These are phyloP conservation scores for Pseudozyma flocculosa DNA, from an alignment of 1,284 basidiomycete genomes.

Conservation along the genomic window DNA sequence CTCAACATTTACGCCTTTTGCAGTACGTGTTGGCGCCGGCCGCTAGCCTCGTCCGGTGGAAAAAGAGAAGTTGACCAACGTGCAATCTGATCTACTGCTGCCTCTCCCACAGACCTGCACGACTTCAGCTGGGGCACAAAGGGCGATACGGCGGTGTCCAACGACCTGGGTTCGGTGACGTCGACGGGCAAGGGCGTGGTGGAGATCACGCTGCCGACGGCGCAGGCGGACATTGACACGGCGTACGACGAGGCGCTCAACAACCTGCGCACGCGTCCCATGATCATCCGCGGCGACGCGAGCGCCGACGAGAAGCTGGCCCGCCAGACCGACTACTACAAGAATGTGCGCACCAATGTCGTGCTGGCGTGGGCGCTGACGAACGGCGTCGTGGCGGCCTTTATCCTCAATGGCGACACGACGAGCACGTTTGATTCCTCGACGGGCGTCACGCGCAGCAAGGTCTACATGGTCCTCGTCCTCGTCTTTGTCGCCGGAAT, in stretches of 20 bases:
- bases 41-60: too few species aligned
- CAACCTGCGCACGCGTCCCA: slow-evolving; percentile 71
- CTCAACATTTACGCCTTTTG: slow-evolving; percentile 61
- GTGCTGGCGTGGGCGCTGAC: slow-evolving; percentile 80
- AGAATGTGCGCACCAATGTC: slow-evolving; percentile 83
- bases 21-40: slow-evolving; percentile 4
- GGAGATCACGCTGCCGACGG: slow-evolving; percentile 82
- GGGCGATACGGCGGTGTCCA: slow-evolving; percentile 48
- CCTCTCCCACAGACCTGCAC: slow-evolving; percentile 18
- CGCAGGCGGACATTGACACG: slow-evolving; percentile 80
- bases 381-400: slow-evolving; percentile 62
- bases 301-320: slow-evolving; percentile 49
- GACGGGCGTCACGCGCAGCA: slow-evolving; percentile 38
- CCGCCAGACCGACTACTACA: slow-evolving; percentile 58
- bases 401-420: slow-evolving; percentile 46
- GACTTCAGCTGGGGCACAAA: slow-evolving; percentile 60
- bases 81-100: too few species aligned
- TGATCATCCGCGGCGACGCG: slow-evolving; percentile 56
- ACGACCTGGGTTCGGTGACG: slow-evolving; percentile 54
- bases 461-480: slow-evolving; percentile 54
- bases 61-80: too few species aligned
- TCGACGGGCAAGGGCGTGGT: slow-evolving; percentile 62
- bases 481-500: slow-evolving; percentile 53
- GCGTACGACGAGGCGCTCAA: slow-evolving; percentile 85
- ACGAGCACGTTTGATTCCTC: slow-evolving; percentile 33